These are phyloP conservation scores for Metschnikowia orientalis DNA, from an alignment of 805 yeast genomes.

Conservation along the genomic window DNA sequence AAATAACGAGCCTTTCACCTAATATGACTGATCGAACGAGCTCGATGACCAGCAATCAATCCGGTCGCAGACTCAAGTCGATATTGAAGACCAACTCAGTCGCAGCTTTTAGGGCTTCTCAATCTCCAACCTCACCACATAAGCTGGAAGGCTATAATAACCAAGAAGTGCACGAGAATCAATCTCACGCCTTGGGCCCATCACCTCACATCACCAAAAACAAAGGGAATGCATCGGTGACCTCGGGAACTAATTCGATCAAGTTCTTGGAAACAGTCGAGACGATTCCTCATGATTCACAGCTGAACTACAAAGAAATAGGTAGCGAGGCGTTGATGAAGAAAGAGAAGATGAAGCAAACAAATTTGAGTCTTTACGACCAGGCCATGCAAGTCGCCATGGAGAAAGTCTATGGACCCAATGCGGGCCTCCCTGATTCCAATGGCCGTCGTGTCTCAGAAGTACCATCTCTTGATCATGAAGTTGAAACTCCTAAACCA, in stretches of 20 bases:
- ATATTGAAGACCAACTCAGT: conserved; percentile 27
- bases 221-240: conserved; percentile 7
- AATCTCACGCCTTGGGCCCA: conserved; percentile 1
- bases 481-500: conserved; percentile 1
- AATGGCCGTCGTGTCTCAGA: conserved; percentile 5
- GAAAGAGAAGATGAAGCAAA: conserved; percentile 15
- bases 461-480: background rate
- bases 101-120: conserved; percentile 6
- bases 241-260: conserved; percentile 32
- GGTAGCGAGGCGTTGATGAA: conserved; percentile 9
- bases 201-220: conserved; percentile 11
- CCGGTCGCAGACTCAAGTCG: conserved; percentile 30
- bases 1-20: background rate
- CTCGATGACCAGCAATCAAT: conserved; percentile 14
- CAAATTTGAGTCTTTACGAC: conserved; percentile 51
- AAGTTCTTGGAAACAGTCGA: conserved; percentile 36
- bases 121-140: conserved; percentile 6
- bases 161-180: too few relatives aligned
- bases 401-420: conserved; percentile 49
- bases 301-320: conserved; percentile 5
- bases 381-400: conserved; percentile 54
- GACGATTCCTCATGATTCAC: conserved; percentile 26
- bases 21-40: conserved; percentile 8
- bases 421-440: background rate
- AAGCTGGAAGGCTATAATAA: too few relatives aligned